Base-by-base conservation (phyloP, 306 rosid genomes). In the Hippophae rhamnoides region DNA sequence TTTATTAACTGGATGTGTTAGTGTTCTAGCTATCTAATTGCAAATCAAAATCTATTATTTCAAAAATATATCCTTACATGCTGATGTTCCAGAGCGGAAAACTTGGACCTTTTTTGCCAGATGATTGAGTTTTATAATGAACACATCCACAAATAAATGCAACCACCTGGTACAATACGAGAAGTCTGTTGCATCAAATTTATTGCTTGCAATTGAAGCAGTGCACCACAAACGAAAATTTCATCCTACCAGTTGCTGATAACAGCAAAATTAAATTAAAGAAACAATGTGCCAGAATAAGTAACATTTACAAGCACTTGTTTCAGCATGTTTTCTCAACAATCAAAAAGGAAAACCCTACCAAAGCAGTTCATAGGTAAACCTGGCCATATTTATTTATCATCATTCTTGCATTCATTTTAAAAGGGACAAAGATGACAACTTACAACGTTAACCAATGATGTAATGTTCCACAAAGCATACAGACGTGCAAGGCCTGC, bases 401-500 rank as follows among this genome's bases (percentile, higher is more conserved):
- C 1, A 48, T 48, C 3, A 48, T 12, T 3, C 2, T 8, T 3
- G 6, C 1, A 11, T 47, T 4, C 1, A 2, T 47, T 10, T 47
- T 48, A 3, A 11, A 4, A 2, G 23, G 3, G 52, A 52, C 53
- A 62, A 56, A 54, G 12, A 52, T 31, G 18, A 51, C 18, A 70
- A 86, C 99, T 86, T 76, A 93, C 99, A 65, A 93, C 86, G 70
- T 93, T 93, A 56, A 82, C 69, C 54, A 86, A 74, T 59, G 99
- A 93, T 13, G 95, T 82, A 71, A 93, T 73, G 70, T 88, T 93
- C 99, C 99, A 93, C 60, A 86, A 58, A 43, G 97, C 99, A 77
- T 93, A 83, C 60, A 88, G 73, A 41, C 99, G 99, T 42, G 99
- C 94, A 50, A 93, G 95, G 72, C 99, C 89, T 40, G 99, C 95